These are phyloP conservation scores for Actinomortierella wolfii DNA, from an alignment of 371 early-diverging fungal species.

Conservation along the genomic window DNA sequence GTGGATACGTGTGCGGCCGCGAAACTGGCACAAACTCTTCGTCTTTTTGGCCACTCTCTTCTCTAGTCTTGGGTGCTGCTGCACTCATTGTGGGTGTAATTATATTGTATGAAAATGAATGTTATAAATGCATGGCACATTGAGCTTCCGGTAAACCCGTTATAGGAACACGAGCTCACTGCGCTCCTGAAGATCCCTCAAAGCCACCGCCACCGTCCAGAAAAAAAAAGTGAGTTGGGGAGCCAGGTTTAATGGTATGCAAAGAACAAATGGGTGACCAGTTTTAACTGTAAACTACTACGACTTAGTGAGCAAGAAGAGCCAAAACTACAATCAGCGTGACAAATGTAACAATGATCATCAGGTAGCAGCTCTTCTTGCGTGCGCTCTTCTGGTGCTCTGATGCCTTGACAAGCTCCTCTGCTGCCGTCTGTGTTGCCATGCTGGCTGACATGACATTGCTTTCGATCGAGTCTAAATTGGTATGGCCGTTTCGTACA, in stretches of 20 bases:
- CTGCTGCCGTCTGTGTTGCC: conserved; percentile 79
- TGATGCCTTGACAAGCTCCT: conserved; percentile 80
- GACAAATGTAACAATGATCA: conserved; percentile 74
- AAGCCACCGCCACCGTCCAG: too few species aligned
- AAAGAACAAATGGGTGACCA: too few species aligned
- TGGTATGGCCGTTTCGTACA: neutral
- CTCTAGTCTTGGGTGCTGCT: neutral
- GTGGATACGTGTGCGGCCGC: neutral
- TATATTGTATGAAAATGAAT: too few species aligned
- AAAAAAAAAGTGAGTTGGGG: too few species aligned
- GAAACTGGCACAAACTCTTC: too few species aligned
- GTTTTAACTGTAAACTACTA: too few species aligned
- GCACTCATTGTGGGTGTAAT: too few species aligned
- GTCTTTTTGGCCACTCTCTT: neutral
- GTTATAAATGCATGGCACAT: too few species aligned
- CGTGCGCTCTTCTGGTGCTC: conserved; percentile 81
- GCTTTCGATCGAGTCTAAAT: conserved; percentile 80
- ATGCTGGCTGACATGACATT: conserved; percentile 84
- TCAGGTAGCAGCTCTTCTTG: conserved; percentile 81
- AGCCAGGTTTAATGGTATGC: too few species aligned
- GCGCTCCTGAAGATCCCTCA: too few species aligned
- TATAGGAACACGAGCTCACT: too few species aligned
- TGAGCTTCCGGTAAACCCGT: too few species aligned
- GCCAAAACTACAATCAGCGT: conserved; percentile 52
- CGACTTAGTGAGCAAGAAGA: conserved; percentile 4